Evolutionary conservation across 1,139 yeast species (phyloP).

Genomic region (Kurtzmaniella quercitrusa): DNA sequence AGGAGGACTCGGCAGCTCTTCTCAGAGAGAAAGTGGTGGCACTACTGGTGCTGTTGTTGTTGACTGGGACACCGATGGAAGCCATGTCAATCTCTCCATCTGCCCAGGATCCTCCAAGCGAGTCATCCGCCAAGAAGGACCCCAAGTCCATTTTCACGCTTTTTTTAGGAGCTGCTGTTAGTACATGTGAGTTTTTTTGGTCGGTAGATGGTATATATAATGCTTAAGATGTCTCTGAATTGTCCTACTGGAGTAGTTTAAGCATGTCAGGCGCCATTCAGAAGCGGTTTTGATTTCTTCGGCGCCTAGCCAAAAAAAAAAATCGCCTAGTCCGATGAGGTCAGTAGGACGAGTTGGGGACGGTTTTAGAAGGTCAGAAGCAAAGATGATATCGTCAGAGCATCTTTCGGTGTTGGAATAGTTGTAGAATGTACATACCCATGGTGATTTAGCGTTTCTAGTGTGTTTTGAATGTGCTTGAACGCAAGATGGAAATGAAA

Average conservation of each 20-base stretch:
- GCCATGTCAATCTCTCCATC: slow-evolving; percentile 56
- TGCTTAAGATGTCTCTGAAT: no score
- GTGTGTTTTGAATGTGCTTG: not conserved
- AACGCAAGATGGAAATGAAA: slow-evolving; percentile 1
- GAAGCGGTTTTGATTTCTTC: not conserved
- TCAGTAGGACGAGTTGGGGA: not conserved
- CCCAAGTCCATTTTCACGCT: slow-evolving; percentile 48
- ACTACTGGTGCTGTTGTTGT: not conserved
- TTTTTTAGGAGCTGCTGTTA: slow-evolving; percentile 34
- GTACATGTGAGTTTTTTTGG: slow-evolving; percentile 4
- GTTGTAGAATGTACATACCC: slow-evolving; percentile 13
- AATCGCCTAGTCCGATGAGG: not conserved
- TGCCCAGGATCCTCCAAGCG: slow-evolving; percentile 54
- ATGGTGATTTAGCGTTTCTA: slow-evolving; percentile 8
- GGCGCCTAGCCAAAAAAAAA: not conserved
- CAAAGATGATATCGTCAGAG: not conserved
- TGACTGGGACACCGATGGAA: slow-evolving; percentile 48
- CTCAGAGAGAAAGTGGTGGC: slow-evolving; percentile 20
- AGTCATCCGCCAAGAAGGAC: slow-evolving; percentile 46
- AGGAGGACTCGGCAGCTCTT: slow-evolving; percentile 7
- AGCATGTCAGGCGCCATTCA: not conserved
- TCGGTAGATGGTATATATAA: not conserved
- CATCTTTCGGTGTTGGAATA: slow-evolving; percentile 1
- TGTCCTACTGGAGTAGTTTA: no score
- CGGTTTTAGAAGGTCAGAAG: not conserved